Conservation (phyloP, 2,329 filamentous ascomycete genomes). For the Botrytis paeoniae region DNA sequence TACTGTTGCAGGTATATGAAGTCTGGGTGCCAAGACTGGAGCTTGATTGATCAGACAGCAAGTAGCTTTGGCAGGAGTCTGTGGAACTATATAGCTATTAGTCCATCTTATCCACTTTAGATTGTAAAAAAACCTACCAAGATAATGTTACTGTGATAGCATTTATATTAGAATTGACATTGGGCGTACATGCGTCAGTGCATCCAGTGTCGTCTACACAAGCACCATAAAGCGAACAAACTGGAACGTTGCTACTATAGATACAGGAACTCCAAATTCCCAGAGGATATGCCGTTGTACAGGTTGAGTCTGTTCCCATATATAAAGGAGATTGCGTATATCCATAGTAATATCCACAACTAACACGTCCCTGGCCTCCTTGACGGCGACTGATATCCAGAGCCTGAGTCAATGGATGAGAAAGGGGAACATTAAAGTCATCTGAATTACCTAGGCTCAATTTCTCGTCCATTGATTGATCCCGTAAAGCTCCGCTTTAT, state of each 20-base stretch:
- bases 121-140: not conserved
- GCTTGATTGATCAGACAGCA: not conserved
- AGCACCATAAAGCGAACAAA: not conserved
- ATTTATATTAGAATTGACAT: not conserved
- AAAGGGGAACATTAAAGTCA: not conserved
- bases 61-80: not conserved
- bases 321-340: not conserved
- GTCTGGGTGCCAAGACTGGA: not conserved
- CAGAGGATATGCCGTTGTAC: not conserved
- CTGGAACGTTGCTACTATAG: not conserved
- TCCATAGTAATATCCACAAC: not conserved
- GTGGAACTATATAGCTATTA: not conserved
- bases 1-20: not conserved
- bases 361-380: not conserved
- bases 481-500: not conserved
- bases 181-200: not conserved
- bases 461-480: not conserved
- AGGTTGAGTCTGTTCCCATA: not conserved
- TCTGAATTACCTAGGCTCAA: too few relatives aligned
- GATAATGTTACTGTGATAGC: not conserved
- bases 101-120: fast-evolving
- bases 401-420: not conserved
- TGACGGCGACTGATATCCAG: not conserved
- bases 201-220: not conserved
- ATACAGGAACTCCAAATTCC: not conserved